phyloP scores from a whole-genome alignment of 2,329 filamentous ascomycete species.

The Pseudogymnoascus verrucosus region DNA sequence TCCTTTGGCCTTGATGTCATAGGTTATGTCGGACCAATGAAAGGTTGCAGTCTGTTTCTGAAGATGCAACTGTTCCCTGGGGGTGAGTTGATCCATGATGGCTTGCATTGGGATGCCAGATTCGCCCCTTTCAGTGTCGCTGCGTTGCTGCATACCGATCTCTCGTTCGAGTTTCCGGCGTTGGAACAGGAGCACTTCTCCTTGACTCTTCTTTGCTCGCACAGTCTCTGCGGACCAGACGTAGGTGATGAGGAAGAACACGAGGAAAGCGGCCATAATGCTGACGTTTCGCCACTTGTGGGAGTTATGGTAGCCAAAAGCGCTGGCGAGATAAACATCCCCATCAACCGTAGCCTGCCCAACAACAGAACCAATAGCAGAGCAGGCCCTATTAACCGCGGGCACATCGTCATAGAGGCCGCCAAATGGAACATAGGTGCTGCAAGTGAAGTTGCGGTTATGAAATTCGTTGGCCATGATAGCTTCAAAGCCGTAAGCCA shows the following conservation, averaged over 20 bases:
- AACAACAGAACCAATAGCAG: slow-evolving; percentile 52
- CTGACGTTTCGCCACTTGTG: slow-evolving; percentile 55
- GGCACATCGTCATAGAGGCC: slow-evolving; percentile 36
- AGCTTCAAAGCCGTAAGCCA: slow-evolving; percentile 63
- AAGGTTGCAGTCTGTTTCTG: slow-evolving; percentile 65
- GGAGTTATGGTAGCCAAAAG: slow-evolving; percentile 44
- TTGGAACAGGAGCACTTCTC: slow-evolving; percentile 68
- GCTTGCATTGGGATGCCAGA: slow-evolving; percentile 18
- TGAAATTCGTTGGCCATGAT: slow-evolving; percentile 66
- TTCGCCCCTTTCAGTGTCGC: slow-evolving; percentile 12
- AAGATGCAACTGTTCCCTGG: slow-evolving; percentile 59
- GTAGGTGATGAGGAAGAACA: slow-evolving; percentile 47
- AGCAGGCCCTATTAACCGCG: slow-evolving; percentile 41
- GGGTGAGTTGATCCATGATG: slow-evolving; percentile 40
- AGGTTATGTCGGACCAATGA: slow-evolving; percentile 64
- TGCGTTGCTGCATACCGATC: slow-evolving; percentile 12
- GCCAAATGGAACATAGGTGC: slow-evolving; percentile 44
- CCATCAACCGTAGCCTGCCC: slow-evolving; percentile 45
- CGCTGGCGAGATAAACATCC: slow-evolving; percentile 46
- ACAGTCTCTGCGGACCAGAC: slow-evolving; percentile 57
- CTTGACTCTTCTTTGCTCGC: slow-evolving; percentile 62
- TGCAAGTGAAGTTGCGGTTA: slow-evolving; percentile 43
- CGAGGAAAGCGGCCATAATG: slow-evolving; percentile 57
- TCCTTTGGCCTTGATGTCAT: slow-evolving; percentile 54
- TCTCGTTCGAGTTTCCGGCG: slow-evolving; percentile 30